Evolutionary conservation across 257 asterid genomes (phyloP).

Genomic region (Solanum raphanifolium): DNA sequence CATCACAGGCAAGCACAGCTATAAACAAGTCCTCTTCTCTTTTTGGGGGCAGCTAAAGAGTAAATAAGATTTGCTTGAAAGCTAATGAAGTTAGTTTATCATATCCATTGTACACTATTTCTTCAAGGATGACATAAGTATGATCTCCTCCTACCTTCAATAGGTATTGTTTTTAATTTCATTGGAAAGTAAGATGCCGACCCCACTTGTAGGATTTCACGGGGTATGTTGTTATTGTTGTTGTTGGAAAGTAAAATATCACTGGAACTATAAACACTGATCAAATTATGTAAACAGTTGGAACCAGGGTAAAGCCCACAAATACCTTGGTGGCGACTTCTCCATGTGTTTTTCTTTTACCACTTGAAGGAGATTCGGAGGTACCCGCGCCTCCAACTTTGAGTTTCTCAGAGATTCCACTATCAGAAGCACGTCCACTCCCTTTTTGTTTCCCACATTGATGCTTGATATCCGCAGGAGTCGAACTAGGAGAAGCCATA

Average conservation of each 20-base stretch:
- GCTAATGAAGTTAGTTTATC: background rate
- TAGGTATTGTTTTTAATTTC: background rate
- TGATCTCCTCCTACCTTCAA: background rate
- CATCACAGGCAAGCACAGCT: background rate
- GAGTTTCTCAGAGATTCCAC: constrained; percentile 10
- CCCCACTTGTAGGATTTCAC: background rate
- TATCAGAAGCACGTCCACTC: constrained; percentile 9
- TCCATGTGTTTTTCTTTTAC: constrained; percentile 41
- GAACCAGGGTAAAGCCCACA: background rate
- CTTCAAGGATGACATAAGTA: background rate
- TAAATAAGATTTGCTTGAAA: background rate
- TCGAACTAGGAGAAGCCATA: constrained; percentile 10
- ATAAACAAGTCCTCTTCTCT: background rate
- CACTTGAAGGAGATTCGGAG: constrained; percentile 32
- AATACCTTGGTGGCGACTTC: constrained; percentile 65
- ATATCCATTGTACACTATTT: background rate
- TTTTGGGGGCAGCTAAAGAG: background rate
- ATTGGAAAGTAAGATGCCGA: background rate
- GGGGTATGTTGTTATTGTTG: background rate
- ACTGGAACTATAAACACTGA: background rate
- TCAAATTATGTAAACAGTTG: background rate
- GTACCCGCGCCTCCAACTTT: constrained; percentile 10
- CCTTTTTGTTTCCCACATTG: constrained; percentile 16
- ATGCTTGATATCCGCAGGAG: constrained; percentile 18
- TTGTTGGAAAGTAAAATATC: background rate